Evolutionary conservation across 176 grass and related monocot genomes (phyloP), one percentile per base, ranked within the genome.

Genomic region (Thalia dealbata): DNA sequence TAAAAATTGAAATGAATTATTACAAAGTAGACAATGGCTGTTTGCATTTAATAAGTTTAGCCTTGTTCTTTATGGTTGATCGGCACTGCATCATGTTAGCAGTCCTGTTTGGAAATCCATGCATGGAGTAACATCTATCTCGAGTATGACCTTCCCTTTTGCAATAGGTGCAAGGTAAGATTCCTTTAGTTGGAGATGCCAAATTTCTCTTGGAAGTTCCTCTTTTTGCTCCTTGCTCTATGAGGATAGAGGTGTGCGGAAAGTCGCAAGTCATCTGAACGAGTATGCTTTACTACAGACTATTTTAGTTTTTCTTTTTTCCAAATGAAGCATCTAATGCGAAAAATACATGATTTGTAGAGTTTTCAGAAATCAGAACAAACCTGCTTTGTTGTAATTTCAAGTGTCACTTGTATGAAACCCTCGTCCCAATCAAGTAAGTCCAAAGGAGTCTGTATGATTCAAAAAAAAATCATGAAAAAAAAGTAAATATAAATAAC

Each of bases 301-400:
- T 22, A 38, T 38, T 38, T 38, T 38, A 38, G 32, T 4, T 38
- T 38, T 38, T 67, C 16, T n/a, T n/a, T n/a, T n/a, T 38, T 38
- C 4, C 24, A 61, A 12, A 61, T 2, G 26, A 2, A 61, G 22
- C 23, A 25, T 61, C 24, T 14, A 15, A 0, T 29, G 24, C 9
- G 12, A 63, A 26, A 28, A n/a, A 2, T n/a, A n/a, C 29, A 24
- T 1, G 22, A 28, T 68, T 44, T 22, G 7, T 67, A 42, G 52
- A 72, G 1, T 75, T 12, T 54, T 52, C 26, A 78, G 42, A 24
- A 59, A 70, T 61, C 30, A 80, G 58, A 29, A 65, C 67, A 85
- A 21, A 97, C 87, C 93, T 97, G 93, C 72, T 92, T 96, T 30
- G 82, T 74, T 52, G 88, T 76, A 38, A 97, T 88, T 74, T 97